Conservation (phyloP, 129 eudicot species). For the Heracleum sosnowskyi region DNA sequence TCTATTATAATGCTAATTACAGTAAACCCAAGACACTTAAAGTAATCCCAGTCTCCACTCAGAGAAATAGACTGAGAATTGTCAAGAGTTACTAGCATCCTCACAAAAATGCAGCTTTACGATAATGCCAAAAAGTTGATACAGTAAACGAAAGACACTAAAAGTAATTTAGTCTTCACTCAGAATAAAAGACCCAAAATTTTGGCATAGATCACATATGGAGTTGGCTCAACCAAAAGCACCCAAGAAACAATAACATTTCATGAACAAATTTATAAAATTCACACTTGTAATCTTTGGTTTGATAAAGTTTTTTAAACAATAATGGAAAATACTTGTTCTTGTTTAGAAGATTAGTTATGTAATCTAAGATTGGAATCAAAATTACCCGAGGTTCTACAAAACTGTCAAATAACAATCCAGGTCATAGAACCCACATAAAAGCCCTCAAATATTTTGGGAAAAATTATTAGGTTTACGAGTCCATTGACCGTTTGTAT, state of each 20-base stretch:
- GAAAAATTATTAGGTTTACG: background rate
- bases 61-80: background rate
- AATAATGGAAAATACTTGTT: background rate
- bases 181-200: background rate
- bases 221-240: slow-evolving; percentile 1
- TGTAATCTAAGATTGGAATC: background rate
- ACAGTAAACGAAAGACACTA: background rate
- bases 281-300: background rate
- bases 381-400: background rate
- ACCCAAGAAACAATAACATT: background rate
- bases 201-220: background rate
- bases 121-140: background rate
- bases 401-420: background rate
- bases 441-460: background rate
- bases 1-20: background rate
- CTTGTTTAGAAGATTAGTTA: background rate
- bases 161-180: background rate
- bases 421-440: background rate
- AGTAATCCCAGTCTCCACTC: background rate
- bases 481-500: background rate
- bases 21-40: background rate
- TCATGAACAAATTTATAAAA: background rate
- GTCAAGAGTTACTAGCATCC: background rate
- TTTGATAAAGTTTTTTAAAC: background rate
- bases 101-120: background rate